Conservation (phyloP, 768 basidiomycete species). For the Boletellus ananiceps region DNA sequence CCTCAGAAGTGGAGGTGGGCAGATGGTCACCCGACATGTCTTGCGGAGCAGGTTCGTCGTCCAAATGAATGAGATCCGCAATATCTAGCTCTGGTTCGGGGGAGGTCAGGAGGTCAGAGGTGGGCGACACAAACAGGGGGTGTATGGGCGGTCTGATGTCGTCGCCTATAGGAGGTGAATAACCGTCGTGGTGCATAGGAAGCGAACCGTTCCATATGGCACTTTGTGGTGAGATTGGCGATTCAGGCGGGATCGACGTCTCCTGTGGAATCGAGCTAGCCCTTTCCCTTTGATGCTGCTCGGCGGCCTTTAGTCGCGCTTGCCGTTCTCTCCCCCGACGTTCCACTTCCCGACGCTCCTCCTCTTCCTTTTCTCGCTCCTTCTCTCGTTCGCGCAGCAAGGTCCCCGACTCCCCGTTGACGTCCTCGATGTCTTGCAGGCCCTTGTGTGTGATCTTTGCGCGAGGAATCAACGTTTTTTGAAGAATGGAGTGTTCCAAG, state of each 20-base stretch:
- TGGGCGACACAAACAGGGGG: slow-evolving; percentile 33
- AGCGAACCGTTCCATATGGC: slow-evolving; percentile 62
- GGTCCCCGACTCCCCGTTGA: slow-evolving; percentile 47
- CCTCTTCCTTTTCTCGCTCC: slow-evolving; percentile 59
- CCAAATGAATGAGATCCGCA: slow-evolving; percentile 73
- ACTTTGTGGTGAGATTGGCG: slow-evolving; percentile 47
- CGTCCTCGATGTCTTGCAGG: slow-evolving; percentile 82
- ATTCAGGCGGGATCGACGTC: slow-evolving; percentile 65
- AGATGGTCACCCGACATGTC: slow-evolving; percentile 27
- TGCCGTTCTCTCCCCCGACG: slow-evolving; percentile 66
- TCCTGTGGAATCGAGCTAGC: slow-evolving; percentile 43
- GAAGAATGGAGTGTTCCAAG: slow-evolving; percentile 78
- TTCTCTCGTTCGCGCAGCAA: slow-evolving; percentile 46
- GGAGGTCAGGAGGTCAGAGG: slow-evolving; percentile 37
- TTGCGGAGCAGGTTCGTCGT: slow-evolving; percentile 48
- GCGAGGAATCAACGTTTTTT: slow-evolving; percentile 55
- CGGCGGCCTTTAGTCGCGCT: slow-evolving; percentile 52
- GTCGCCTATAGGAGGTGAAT: slow-evolving; percentile 23
- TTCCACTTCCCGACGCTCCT: slow-evolving; percentile 53
- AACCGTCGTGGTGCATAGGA: slow-evolving; percentile 33
- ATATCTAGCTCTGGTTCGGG: slow-evolving; percentile 66
- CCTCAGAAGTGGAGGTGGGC: slow-evolving; percentile 15
- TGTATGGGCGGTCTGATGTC: slow-evolving; percentile 28
- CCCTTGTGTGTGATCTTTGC: slow-evolving; percentile 95
- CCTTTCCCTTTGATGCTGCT: slow-evolving; percentile 41